phyloP scores from a whole-genome alignment of 352 stramenopile genomes.

The Globisporangium apiculatum region DNA sequence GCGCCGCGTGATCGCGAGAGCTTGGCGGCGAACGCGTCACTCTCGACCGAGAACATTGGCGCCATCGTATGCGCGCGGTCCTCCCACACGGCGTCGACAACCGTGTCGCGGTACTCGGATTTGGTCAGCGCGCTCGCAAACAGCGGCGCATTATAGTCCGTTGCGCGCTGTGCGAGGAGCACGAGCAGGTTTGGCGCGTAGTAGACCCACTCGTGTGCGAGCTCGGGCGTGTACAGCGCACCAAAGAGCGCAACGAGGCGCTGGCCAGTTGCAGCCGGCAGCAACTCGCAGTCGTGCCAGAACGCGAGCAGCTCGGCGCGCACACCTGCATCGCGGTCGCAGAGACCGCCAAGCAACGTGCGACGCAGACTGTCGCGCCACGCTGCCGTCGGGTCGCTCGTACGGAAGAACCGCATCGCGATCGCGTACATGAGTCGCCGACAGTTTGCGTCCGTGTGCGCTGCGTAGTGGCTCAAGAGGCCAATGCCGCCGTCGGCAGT shows the following conservation, averaged over 20 bases:
- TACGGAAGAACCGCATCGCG: slow-evolving; percentile 27
- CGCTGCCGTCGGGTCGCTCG: slow-evolving; percentile 6
- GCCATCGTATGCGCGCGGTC: slow-evolving; percentile 60
- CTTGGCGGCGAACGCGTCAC: slow-evolving; percentile 32
- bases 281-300: slow-evolving; percentile 29
- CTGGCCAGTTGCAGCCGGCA: slow-evolving; percentile 25
- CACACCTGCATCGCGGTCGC: slow-evolving; percentile 35
- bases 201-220: slow-evolving; percentile 57
- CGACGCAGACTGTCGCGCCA: slow-evolving; percentile 19
- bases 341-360: slow-evolving; percentile 43
- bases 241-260: slow-evolving; percentile 53
- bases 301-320: slow-evolving; percentile 36
- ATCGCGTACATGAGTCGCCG: slow-evolving; percentile 38
- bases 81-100: slow-evolving; percentile 68
- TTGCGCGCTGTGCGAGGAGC: slow-evolving; percentile 21
- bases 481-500: slow-evolving; percentile 26
- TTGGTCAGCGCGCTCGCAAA: slow-evolving; percentile 46
- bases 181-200: slow-evolving; percentile 63
- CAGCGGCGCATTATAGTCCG: slow-evolving; percentile 24
- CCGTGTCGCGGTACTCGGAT: slow-evolving; percentile 36
- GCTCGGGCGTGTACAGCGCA: slow-evolving; percentile 28
- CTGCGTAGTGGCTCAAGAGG: slow-evolving; percentile 28
- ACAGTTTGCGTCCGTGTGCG: slow-evolving; percentile 27
- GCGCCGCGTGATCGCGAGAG: slow-evolving; percentile 1
- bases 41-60: slow-evolving; percentile 71